A percentile compares a stretch with the other conserved stretches of the same genome.
Conservation (phyloP, 371 early-diverging fungal species). For the Mucor racemosus region DNA sequence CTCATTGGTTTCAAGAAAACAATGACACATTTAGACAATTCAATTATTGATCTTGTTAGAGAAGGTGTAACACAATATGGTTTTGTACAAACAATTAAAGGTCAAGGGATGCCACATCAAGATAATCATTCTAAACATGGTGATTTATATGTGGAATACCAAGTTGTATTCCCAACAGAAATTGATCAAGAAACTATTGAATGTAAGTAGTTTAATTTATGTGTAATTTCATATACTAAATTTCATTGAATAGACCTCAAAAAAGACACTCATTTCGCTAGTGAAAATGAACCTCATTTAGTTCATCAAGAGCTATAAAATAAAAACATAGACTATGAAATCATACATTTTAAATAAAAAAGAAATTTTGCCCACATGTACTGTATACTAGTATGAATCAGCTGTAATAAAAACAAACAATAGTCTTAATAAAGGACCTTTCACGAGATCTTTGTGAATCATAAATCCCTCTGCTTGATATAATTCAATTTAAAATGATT, state of each 20-base stretch:
- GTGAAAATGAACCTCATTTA: slow-evolving; percentile 12
- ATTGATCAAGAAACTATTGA: slow-evolving; percentile 46
- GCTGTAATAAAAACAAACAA: slow-evolving; percentile 10
- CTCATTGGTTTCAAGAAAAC: slow-evolving; percentile 85
- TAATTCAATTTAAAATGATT: not conserved
- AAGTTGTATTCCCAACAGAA: slow-evolving; percentile 83
- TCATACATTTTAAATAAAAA: slow-evolving; percentile 4
- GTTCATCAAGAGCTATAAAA: slow-evolving; percentile 34
- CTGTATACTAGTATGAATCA: not conserved
- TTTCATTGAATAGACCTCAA: slow-evolving; percentile 20
- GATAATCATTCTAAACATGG: slow-evolving; percentile 74
- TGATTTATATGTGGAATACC: slow-evolving; percentile 88
- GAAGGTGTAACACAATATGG: slow-evolving; percentile 71
- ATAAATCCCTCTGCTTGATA: slow-evolving; percentile 2
- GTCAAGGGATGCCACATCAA: slow-evolving; percentile 85
- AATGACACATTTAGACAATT: slow-evolving; percentile 86
- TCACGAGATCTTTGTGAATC: slow-evolving; percentile 16
- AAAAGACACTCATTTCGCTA: slow-evolving; percentile 18
- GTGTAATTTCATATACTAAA: no score
- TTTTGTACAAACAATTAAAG: slow-evolving; percentile 74
- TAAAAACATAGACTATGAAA: not conserved
- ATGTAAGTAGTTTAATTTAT: slow-evolving; percentile 24
- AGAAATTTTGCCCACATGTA: not conserved
- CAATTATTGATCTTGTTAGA: slow-evolving; percentile 64
- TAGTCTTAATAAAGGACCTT: slow-evolving; percentile 1